These are phyloP conservation scores for Trametes hirsuta DNA, from an alignment of 1,284 basidiomycete species.

Conservation along the genomic window DNA sequence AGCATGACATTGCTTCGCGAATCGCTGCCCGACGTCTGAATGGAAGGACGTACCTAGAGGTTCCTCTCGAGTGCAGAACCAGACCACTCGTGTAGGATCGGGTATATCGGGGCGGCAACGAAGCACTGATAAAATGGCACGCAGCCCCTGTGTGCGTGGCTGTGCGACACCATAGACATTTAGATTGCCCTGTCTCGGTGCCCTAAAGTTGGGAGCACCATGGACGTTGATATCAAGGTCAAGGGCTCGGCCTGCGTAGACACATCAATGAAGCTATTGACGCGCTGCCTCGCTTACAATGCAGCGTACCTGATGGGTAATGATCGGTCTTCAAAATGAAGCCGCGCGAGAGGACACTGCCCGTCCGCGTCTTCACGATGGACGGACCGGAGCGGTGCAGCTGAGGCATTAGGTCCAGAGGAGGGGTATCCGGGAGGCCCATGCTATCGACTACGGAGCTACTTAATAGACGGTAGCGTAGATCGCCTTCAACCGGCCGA, in stretches of 20 bases:
- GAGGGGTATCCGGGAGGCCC: slow-evolving; percentile 18
- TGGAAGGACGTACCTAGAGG: slow-evolving; percentile 61
- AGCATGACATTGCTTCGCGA: not conserved
- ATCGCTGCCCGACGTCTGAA: not conserved
- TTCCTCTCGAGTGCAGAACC: slow-evolving; percentile 87
- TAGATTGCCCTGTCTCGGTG: slow-evolving; percentile 73
- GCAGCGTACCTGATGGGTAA: slow-evolving; percentile 72
- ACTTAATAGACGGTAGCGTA: slow-evolving; percentile 22
- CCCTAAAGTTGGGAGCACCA: slow-evolving; percentile 96
- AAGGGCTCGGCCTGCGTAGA: slow-evolving; percentile 71
- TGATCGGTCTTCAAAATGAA: slow-evolving; percentile 95
- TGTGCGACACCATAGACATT: slow-evolving; percentile 96
- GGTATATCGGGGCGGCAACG: slow-evolving; percentile 70
- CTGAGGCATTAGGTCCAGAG: slow-evolving; percentile 62
- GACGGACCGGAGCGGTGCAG: slow-evolving; percentile 67
- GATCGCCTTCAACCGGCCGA: slow-evolving; percentile 18
- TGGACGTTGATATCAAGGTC: slow-evolving; percentile 92
- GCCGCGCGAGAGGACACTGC: slow-evolving; percentile 88
- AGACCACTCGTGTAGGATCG: slow-evolving; percentile 74
- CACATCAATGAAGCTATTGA: not conserved
- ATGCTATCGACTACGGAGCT: slow-evolving; percentile 15
- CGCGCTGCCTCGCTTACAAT: not conserved
- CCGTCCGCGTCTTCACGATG: slow-evolving; percentile 86
- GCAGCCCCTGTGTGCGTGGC: slow-evolving; percentile 90
- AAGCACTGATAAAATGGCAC: slow-evolving; percentile 90